Base-by-base conservation (phyloP, 129 eudicot genomes). In the Helianthus annuus region DNA sequence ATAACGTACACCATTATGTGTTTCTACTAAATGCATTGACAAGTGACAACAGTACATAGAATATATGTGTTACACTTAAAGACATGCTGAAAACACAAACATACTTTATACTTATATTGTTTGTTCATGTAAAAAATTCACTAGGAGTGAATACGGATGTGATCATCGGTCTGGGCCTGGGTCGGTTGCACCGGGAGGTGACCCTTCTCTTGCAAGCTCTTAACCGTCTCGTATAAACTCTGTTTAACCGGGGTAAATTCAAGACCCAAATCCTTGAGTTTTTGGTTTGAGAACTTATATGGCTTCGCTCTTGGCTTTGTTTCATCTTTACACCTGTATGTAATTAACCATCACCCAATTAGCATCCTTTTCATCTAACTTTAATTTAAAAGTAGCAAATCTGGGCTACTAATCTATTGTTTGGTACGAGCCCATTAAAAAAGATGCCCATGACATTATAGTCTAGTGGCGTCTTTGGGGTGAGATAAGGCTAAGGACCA, bases 201-300 rank as follows among this genome's bases (percentile, higher is more conserved):
- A 58, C 97, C 97, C 69, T 95, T 95, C 51, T 95, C 99, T 75
- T 95, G 97, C 42, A 95, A 84, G 83, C 97, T 87, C 83, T 86
- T 90, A 1, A 95, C 97, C 10, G 97, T 90, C 27, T 95, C 99
- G 65, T 90, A 88, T 60, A 95, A 61, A 22, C 78, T 36, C 64
- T 91, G 96, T 66, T 90, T 95, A 54, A 84, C 94, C 3, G 97
- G 78, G 5, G 87, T 95, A 76, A 95, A 95, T 58, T 95, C 91
- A 14, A 95, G 49, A 2, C 99, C 99, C 85, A 95, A 68, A 57
- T 90, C 99, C 78, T 86, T 90, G 0, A 95, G 91, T 84, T 85
- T 95, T 78, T 95, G 89, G 88, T 95, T 95, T 10, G 98, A 86
- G 65, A 95, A 90, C 44, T 90, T 95, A 82, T 90, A 91, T 0